Evolutionary conservation across 352 stramenopile genomes (phyloP), one percentile per base, ranked within the genome.

Genomic region (Pythium brachiatum): DNA sequence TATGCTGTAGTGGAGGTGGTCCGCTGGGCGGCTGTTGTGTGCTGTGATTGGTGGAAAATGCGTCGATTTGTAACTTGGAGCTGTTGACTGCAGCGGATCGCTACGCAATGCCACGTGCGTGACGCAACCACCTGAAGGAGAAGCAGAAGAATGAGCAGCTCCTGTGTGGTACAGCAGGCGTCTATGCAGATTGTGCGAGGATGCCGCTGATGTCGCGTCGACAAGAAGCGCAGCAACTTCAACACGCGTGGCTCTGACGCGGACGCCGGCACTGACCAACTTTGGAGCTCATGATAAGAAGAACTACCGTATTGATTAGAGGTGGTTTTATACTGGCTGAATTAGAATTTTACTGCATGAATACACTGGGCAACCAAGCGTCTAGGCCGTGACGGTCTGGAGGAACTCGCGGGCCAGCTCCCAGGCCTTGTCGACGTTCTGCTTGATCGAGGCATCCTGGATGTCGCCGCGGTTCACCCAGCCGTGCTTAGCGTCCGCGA

Each of bases 401-500:
- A 67, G 38, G 34, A 67, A 67, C 15, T 21, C 41, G n/a, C 43
- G 43, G 23, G 60, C 60, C 12, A 67, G 25, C 32, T 53, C 13
- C 66, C 78, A 86, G 4, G 79, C 75, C 53, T 78, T 74, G 50
- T 64, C 66, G 8, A 88, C 73, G n/a, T 48, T 61, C 6, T 51
- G 55, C 52, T 79, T 73, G 16, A 74, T 48, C 7, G 53, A 61
- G 15, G 69, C 31, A 57, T 88, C 67, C 12, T 70, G 59, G n/a
- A 88, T 20, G 44, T 87, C 74, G 20, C 75, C 75, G 57, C 78
- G 74, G 71, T 83, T 81, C 48, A 87, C 77, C 77, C 77, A 90
- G 44, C 75, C 74, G 46, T 88, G 75, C 25, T 76, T 66, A 34
- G 80, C 68, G 27, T 78, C 52, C 12, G 63, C 60, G 66, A 85